Evolutionary conservation across 2,329 filamentous ascomycete species (phyloP).

Genomic region (Tothia fuscella): DNA sequence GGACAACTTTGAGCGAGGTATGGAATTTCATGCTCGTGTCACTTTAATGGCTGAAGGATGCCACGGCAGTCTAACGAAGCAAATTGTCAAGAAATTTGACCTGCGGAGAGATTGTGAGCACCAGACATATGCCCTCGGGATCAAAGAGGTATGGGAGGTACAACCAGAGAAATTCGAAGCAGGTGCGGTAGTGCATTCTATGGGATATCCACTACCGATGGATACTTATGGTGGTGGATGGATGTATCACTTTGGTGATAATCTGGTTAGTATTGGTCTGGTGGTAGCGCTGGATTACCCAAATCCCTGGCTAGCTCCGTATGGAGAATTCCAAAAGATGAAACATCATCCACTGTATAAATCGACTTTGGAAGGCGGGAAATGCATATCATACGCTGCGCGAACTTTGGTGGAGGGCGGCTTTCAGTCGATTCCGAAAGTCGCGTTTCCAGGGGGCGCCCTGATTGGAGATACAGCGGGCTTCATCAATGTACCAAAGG

Average conservation of each 20-base stretch:
- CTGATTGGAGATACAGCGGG: slow-evolving; percentile 93
- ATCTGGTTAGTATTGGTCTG: slow-evolving; percentile 81
- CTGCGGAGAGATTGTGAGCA: slow-evolving; percentile 78
- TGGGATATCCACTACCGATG: slow-evolving; percentile 80
- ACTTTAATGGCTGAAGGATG: slow-evolving; percentile 92
- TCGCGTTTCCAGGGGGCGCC: slow-evolving; percentile 89
- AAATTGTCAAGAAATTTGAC: slow-evolving; percentile 89
- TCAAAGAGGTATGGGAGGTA: slow-evolving; percentile 98
- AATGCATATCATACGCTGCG: slow-evolving; percentile 93
- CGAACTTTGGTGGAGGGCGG: slow-evolving; percentile 87
- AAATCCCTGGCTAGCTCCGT: slow-evolving; percentile 93
- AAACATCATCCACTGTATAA: slow-evolving; percentile 93
- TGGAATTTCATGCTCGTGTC: slow-evolving; percentile 92
- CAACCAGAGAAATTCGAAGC: slow-evolving; percentile 83
- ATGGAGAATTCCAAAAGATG: slow-evolving; percentile 94
- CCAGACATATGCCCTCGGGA: slow-evolving; percentile 86
- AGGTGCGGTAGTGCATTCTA: slow-evolving; percentile 73
- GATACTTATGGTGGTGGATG: slow-evolving; percentile 96
- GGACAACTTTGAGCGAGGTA: slow-evolving; percentile 85
- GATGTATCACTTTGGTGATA: slow-evolving; percentile 99
- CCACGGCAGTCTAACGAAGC: slow-evolving; percentile 89
- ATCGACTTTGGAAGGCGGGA: slow-evolving; percentile 80
- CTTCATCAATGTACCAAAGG: slow-evolving; percentile 94
- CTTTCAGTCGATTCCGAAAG: slow-evolving; percentile 95
- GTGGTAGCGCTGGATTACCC: slow-evolving; percentile 91